Evolutionary conservation across 2,329 filamentous ascomycete species (phyloP), one percentile per base, ranked within the genome.

Genomic region (Botryotinia globosa): DNA sequence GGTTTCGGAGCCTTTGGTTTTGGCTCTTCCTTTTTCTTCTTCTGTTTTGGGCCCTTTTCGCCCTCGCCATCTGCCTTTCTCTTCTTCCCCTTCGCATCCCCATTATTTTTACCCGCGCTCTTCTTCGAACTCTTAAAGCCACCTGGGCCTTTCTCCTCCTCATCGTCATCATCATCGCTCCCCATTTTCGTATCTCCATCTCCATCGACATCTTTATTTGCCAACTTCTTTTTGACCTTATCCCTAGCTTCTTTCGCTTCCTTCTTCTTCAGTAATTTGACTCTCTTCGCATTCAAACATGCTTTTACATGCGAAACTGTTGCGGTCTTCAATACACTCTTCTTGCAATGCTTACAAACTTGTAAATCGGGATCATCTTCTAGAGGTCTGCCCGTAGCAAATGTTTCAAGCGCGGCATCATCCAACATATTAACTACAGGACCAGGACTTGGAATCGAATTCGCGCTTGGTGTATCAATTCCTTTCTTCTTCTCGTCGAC

Each of bases 21-120:
- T 1, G 91, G 91, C 79, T 97, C 94, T 75, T 97, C 94, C 84
- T 97, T 97, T 85, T 97, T 97, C 85, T 97, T 97, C 85, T 97
- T 97, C 76, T 90, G 89, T 82, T 95, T 96, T 0, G 92, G 91
- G 25, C 88, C 92, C 83, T 96, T 96, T 70, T 94, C 92, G n/a
- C 88, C 87, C 77, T 94, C 91, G 12, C 84, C 87, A 71, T 93
- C 91, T 12, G 91, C 90, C 82, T 94, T 94, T 73, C 91, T 86
- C 83, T 94, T 94, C 85, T 94, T 94, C 65, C 91, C 89, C 78
- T 91, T 91, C 74, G 87, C 81, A 8, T 68, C 65, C 20, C 81
- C 83, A 68, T 90, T 89, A 77, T 88, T 90, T 81, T 91, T 91
- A 68, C 89, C 87, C 34, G 90, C 86, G 25, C 87, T 87, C 81